phyloP scores from a whole-genome alignment of 306 rosid species.

The Astragalus glycyphyllos region DNA sequence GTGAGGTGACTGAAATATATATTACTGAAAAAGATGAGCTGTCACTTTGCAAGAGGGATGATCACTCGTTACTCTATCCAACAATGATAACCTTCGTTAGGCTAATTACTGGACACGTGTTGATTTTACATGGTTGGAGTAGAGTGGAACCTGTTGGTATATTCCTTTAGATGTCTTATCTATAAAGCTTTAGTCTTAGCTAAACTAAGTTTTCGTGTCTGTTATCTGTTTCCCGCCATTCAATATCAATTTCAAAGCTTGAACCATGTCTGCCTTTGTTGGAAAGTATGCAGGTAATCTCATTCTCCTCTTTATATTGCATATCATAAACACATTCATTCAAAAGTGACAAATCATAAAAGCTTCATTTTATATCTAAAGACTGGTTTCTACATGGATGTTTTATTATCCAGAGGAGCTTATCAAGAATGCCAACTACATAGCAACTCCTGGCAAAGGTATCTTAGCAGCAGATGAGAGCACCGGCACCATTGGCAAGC shows the following conservation, averaged over 20 bases:
- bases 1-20: constrained; percentile 30
- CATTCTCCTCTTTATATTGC: constrained; percentile 16
- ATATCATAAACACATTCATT: constrained; percentile 9
- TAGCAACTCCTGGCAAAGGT: constrained; percentile 88
- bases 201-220: constrained; percentile 46
- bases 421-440: constrained; percentile 83
- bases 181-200: constrained; percentile 50
- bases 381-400: constrained; percentile 35
- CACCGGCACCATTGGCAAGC: constrained; percentile 93
- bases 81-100: constrained; percentile 68
- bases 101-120: constrained; percentile 74
- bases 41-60: constrained; percentile 63
- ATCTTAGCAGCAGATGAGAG: constrained; percentile 94
- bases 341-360: constrained; percentile 7
- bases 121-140: constrained; percentile 35
- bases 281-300: constrained; percentile 86
- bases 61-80: constrained; percentile 78
- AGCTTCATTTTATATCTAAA: constrained; percentile 2
- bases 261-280: constrained; percentile 88
- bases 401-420: constrained; percentile 66
- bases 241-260: constrained; percentile 38
- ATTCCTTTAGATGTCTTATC: constrained; percentile 52
- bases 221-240: constrained; percentile 54
- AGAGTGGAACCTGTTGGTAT: constrained; percentile 46
- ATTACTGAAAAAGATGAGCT: constrained; percentile 40